These are phyloP conservation scores for Pyrenula aspistea DNA, from an alignment of 495 filamentous ascomycete genomes.

Conservation along the genomic window DNA sequence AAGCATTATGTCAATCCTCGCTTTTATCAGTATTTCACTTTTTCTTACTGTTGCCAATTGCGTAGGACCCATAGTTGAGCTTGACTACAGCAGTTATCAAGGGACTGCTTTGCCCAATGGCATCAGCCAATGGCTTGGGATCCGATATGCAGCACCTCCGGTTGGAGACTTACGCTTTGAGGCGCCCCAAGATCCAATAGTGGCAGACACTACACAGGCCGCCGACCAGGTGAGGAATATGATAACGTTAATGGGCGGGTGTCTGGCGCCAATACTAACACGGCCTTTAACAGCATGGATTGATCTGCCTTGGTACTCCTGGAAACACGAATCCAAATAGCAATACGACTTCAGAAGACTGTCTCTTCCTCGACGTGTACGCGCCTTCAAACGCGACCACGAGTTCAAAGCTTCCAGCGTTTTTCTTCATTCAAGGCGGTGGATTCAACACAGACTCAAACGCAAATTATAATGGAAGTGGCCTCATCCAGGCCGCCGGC, in stretches of 20 bases:
- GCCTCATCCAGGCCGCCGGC: conserved; percentile 45
- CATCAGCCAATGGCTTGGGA: conserved; percentile 51
- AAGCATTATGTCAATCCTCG: background rate
- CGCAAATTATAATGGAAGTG: conserved; percentile 52
- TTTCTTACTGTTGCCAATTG: conserved; percentile 10
- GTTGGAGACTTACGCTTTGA: conserved; percentile 45
- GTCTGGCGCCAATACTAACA: too few relatives aligned
- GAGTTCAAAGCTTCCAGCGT: conserved; percentile 46
- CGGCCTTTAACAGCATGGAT: conserved; percentile 26
- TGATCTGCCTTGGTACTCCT: conserved; percentile 39
- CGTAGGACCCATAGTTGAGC: conserved; percentile 20
- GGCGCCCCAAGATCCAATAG: conserved; percentile 41
- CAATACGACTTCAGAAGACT: conserved; percentile 47
- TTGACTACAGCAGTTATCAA: conserved; percentile 30
- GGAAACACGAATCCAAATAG: conserved; percentile 18
- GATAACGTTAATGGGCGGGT: background rate
- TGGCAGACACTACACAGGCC: conserved; percentile 23
- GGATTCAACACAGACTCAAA: conserved; percentile 55
- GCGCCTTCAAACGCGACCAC: conserved; percentile 42
- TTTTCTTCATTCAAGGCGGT: conserved; percentile 67
- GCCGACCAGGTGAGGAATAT: conserved; percentile 31
- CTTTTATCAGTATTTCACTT: conserved; percentile 5
- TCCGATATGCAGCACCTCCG: conserved; percentile 52
- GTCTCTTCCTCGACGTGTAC: conserved; percentile 65
- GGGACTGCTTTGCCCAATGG: conserved; percentile 27